phyloP scores from a whole-genome alignment of 2,329 filamentous ascomycete genomes.

The Fusarium sp. region DNA sequence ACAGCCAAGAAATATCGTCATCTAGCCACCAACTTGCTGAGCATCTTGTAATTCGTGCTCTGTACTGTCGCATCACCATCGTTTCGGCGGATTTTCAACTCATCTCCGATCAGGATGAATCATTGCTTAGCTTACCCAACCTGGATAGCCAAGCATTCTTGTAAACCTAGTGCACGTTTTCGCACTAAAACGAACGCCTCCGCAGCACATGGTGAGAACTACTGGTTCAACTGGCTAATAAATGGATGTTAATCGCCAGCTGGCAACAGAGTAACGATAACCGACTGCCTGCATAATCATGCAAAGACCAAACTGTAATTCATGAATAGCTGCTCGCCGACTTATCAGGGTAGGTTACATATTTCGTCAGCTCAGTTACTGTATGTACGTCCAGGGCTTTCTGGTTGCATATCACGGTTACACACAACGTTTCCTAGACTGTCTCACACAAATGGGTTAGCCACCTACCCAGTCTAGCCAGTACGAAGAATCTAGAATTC shows the following conservation, averaged over 20 bases:
- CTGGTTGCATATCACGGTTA: conserved; percentile 9
- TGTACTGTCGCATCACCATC: not conserved
- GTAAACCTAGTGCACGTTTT: conserved; percentile 12
- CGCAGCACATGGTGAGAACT: conserved; percentile 28
- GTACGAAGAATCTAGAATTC: conserved; percentile 33
- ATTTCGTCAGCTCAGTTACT: not conserved
- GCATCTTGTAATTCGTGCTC: not conserved
- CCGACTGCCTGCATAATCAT: not conserved
- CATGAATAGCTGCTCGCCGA: not conserved
- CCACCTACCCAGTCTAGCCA: conserved; percentile 3
- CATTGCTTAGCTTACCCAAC: not conserved
- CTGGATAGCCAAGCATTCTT: conserved; percentile 14
- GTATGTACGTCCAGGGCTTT: not conserved
- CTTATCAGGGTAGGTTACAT: not conserved
- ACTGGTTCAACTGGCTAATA: conserved; percentile 33
- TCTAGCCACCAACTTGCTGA: conserved; percentile 4
- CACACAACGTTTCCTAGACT: conserved; percentile 6
- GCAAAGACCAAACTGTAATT: not conserved
- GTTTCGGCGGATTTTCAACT: not conserved
- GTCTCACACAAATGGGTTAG: conserved; percentile 16
- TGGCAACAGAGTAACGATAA: conserved; percentile 7
- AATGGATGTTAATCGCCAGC: conserved; percentile 1
- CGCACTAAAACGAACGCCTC: conserved; percentile 42
- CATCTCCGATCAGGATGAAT: conserved; percentile 11
- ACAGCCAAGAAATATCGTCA: conserved; percentile 16